phyloP scores from a whole-genome alignment of 2,329 filamentous ascomycete genomes.

The Diaporthe vexans region DNA sequence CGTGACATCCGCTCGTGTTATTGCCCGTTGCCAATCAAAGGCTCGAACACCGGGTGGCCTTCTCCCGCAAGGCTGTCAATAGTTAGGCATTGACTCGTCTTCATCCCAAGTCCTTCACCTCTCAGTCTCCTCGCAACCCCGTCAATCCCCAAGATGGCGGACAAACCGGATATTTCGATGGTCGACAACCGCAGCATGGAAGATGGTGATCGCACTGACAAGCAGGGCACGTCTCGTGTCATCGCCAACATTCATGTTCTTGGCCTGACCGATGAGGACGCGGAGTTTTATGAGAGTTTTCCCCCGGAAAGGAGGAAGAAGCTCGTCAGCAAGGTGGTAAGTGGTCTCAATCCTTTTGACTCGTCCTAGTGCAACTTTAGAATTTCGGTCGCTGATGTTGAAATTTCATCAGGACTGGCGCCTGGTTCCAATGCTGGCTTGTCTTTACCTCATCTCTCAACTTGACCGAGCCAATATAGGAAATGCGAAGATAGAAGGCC shows the following conservation, averaged over 20 bases:
- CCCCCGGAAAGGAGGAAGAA: conserved; percentile 12
- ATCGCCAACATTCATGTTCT: conserved; percentile 26
- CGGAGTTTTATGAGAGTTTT: conserved; percentile 3
- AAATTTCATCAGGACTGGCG: not conserved
- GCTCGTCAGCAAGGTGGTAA: conserved; percentile 15
- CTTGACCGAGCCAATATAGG: conserved; percentile 66
- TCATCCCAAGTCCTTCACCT: not conserved
- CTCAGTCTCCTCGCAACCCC: too few species aligned
- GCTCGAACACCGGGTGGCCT: not conserved
- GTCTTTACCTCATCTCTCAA: conserved; percentile 7
- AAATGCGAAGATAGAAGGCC: conserved; percentile 76
- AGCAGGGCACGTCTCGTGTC: conserved; percentile 8
- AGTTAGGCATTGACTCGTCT: not conserved
- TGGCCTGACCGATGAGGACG: not conserved
- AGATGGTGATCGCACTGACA: not conserved
- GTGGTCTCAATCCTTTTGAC: accelerated
- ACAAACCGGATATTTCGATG: conserved; percentile 20
- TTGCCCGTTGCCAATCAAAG: not conserved
- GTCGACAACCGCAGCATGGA: conserved; percentile 22
- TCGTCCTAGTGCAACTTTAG: not conserved
- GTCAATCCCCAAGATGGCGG: not conserved
- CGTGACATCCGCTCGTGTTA: not conserved
- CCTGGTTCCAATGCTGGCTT: conserved; percentile 7
- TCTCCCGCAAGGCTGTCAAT: not conserved
- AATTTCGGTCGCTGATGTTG: not conserved